Conservation (phyloP, 495 filamentous ascomycete species). For the Neurospora tetrasperma region DNA sequence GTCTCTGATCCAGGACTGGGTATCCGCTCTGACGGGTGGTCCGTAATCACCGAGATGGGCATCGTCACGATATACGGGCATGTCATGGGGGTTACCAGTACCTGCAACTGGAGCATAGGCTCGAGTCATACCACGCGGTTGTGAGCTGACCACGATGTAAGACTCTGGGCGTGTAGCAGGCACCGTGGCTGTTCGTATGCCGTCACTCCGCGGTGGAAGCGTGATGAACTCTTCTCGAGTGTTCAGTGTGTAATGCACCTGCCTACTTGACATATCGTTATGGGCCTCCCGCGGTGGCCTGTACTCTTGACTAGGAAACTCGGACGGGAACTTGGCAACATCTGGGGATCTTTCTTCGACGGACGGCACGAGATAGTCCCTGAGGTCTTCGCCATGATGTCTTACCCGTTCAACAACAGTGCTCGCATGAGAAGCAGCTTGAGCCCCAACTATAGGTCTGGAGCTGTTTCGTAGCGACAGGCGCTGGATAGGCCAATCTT, state of each 20-base stretch:
- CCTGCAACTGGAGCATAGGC: not conserved
- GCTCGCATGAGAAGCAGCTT: not conserved
- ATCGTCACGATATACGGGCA: slow-evolving; percentile 6
- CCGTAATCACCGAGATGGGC: not conserved
- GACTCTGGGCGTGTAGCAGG: not conserved
- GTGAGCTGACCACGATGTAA: slow-evolving; percentile 1
- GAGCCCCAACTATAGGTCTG: slow-evolving; percentile 16
- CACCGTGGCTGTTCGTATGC: not conserved
- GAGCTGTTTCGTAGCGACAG: not conserved
- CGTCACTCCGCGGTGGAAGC: slow-evolving; percentile 13
- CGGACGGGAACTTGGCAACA: slow-evolving; percentile 3
- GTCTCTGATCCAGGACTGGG: slow-evolving; percentile 15
- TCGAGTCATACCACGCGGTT: not conserved
- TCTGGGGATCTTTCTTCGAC: slow-evolving; percentile 29
- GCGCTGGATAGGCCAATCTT: not conserved
- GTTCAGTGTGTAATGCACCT: not conserved
- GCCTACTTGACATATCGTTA: not conserved
- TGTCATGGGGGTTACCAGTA: not conserved
- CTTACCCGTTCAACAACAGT: slow-evolving; percentile 9
- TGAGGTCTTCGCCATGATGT: slow-evolving; percentile 18
- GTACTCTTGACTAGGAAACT: slow-evolving; percentile 1
- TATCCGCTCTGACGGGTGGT: slow-evolving; percentile 7
- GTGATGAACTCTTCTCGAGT: slow-evolving; percentile 17
- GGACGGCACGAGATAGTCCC: slow-evolving; percentile 32
- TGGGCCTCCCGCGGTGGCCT: not conserved